These are phyloP conservation scores for Acrocalymma vagum DNA, from an alignment of 2,329 filamentous ascomycete species.

Conservation along the genomic window DNA sequence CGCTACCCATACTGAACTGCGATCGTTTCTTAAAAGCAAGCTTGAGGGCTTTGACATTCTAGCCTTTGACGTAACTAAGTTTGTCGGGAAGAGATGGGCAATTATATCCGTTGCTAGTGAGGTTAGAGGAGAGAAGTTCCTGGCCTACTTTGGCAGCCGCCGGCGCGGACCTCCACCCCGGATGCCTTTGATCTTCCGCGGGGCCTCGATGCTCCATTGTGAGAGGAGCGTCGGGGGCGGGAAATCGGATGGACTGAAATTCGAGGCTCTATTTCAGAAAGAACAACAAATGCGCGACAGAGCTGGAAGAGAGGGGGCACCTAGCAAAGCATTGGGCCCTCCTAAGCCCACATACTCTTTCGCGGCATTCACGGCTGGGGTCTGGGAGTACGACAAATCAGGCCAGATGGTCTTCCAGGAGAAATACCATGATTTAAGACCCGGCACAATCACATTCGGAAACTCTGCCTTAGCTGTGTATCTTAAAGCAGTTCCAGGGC, in stretches of 20 bases:
- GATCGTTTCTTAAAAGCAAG: slow-evolving; percentile 48
- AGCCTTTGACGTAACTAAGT: slow-evolving; percentile 56
- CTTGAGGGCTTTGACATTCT: slow-evolving; percentile 51
- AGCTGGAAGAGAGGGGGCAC: slow-evolving; percentile 9
- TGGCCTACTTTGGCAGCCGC: slow-evolving; percentile 42
- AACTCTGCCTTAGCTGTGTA: slow-evolving; percentile 38
- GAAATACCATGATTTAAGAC: slow-evolving; percentile 51
- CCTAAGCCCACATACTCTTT: slow-evolving; percentile 34
- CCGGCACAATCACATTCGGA: slow-evolving; percentile 49
- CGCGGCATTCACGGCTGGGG: slow-evolving; percentile 43
- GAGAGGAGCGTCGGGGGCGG: slow-evolving; percentile 25
- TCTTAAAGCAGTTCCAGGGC: slow-evolving; percentile 8
- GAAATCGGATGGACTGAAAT: slow-evolving; percentile 31
- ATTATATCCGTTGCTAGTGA: slow-evolving; percentile 56
- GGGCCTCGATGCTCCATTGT: slow-evolving; percentile 18
- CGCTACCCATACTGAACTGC: slow-evolving; percentile 53
- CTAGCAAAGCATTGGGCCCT: slow-evolving; percentile 8
- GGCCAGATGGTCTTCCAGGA: slow-evolving; percentile 49
- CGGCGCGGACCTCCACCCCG: slow-evolving; percentile 14
- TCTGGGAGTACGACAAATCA: slow-evolving; percentile 50
- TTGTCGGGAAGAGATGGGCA: slow-evolving; percentile 42
- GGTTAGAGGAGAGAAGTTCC: slow-evolving; percentile 53
- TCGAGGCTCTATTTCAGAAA: slow-evolving; percentile 31
- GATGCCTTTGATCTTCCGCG: slow-evolving; percentile 15
- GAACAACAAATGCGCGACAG: slow-evolving; percentile 27